These are phyloP conservation scores for Taxawa tesnikishii DNA, from an alignment of 2,329 filamentous ascomycete genomes.

Conservation along the genomic window DNA sequence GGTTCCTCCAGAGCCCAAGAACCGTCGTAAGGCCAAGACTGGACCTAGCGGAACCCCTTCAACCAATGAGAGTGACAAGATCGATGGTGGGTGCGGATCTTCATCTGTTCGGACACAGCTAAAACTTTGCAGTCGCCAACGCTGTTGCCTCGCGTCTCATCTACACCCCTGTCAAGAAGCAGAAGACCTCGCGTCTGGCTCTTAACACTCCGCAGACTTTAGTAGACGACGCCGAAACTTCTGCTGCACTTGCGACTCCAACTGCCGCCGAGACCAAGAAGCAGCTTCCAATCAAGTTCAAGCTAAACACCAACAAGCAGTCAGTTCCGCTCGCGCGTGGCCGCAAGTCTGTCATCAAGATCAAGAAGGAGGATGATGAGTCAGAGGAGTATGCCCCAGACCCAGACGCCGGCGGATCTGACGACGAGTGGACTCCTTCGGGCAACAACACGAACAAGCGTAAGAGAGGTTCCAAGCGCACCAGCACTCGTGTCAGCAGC, in stretches of 20 bases:
- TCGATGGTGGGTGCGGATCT: not conserved
- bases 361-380: not conserved
- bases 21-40: conserved; percentile 6
- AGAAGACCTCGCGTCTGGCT: not conserved
- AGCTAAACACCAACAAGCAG: not conserved
- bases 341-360: not conserved
- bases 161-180: not conserved
- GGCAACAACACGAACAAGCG: conserved; percentile 1
- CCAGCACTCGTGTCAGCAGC: not conserved
- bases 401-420: not conserved
- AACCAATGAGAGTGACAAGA: not conserved
- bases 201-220: not conserved
- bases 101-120: not conserved
- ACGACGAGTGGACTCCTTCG: not conserved
- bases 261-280: too few species aligned
- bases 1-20: conserved; percentile 12
- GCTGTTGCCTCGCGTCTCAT: too few species aligned
- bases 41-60: conserved; percentile 22
- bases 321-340: not conserved
- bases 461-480: conserved; percentile 1
- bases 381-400: not conserved
- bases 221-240: too few species aligned
- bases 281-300: not conserved
- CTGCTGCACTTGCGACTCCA: too few species aligned
- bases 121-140: not conserved